Percentiles rank a stretch among this genome's conserved stretches.
Evolutionary conservation across 1,139 yeast species (phyloP).

Genomic region (Pichia kudriavzevii): DNA sequence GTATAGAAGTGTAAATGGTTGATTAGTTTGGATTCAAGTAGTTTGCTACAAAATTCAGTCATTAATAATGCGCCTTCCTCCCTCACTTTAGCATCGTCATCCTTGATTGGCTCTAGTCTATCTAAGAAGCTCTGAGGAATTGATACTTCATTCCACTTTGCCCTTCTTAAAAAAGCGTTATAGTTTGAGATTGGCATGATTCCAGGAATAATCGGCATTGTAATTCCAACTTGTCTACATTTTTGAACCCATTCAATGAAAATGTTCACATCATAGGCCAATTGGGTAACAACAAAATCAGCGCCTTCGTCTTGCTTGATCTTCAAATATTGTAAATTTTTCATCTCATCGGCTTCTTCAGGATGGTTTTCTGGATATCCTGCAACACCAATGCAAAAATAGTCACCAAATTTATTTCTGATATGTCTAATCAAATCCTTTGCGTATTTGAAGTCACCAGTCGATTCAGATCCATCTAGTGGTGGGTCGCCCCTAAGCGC

Average conservation of each 20-base stretch:
- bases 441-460: conserved; percentile 73
- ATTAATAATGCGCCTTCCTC: conserved; percentile 78
- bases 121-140: conserved; percentile 71
- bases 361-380: conserved; percentile 70
- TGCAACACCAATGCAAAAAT: conserved; percentile 53
- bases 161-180: conserved; percentile 86
- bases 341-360: conserved; percentile 59
- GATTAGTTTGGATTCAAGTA: conserved; percentile 65
- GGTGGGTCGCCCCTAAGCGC: conserved; percentile 87
- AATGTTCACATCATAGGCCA: conserved; percentile 73
- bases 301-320: conserved; percentile 93
- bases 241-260: conserved; percentile 75
- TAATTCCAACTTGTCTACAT: conserved; percentile 68
- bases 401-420: conserved; percentile 44
- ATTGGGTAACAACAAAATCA: conserved; percentile 82
- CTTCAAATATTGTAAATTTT: conserved; percentile 59
- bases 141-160: conserved; percentile 83
- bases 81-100: conserved; percentile 84
- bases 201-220: conserved; percentile 89
- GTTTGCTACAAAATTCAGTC: conserved; percentile 71
- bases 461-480: conserved; percentile 55
- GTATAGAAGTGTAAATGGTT: conserved; percentile 92
- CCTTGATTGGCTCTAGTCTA: conserved; percentile 73
- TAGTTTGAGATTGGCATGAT: conserved; percentile 97
- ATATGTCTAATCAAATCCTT: conserved; percentile 80